Base-by-base conservation (phyloP, 495 filamentous ascomycete species). In the Geoglossum glabrum region DNA sequence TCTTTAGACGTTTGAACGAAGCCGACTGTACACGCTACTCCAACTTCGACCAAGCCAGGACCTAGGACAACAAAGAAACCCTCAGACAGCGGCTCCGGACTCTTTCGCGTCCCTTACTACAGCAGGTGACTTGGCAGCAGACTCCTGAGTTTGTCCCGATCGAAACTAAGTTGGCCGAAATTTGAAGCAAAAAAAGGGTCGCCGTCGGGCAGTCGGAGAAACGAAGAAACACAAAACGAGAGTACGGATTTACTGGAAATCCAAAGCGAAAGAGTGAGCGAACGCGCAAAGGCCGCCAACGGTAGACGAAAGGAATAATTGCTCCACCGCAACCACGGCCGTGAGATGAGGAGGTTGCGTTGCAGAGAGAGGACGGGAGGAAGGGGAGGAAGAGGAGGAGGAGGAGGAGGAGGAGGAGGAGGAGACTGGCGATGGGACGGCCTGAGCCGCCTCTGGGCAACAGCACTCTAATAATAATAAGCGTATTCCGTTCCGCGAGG, bases 211-310 rank as follows among this genome's bases (percentile, higher is more conserved):
- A 28, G 49, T 52, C 49, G 15, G 6, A 56, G 54, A 56, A 56
- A 56, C 25, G 30, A 56, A 31, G 36, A 38, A 33, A 31, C 31
- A 56, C 31, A 38, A 38, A 56, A 56, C 19, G 36, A 56, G 54
- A 21, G 54, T 56, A 56, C 54, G 54, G 49, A 52, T 52, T 52
- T 52, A 31, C 49, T 52, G 11, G 49, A 52, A 52, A 52, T 52
- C 49, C 49, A 52, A 31, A 45, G 1, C 31, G 11, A 40, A 21
- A 45, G 49, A 52, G 30, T 26, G 49, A 52, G 49, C 30, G 49
- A 26, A 52, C 30, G 25, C 49, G 49, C 49, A 52, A 52, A 52
- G 28, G 49, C 49, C 15, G 49, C 49, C 5, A 28, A 28, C 25
- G 17, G 28, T 52, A n/a, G 49, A 30, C 23, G 49, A 52, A 52